Evolutionary conservation across 495 filamentous ascomycete genomes (phyloP), one percentile per base, ranked within the genome.

Genomic region (Penicillium maclennaniae): DNA sequence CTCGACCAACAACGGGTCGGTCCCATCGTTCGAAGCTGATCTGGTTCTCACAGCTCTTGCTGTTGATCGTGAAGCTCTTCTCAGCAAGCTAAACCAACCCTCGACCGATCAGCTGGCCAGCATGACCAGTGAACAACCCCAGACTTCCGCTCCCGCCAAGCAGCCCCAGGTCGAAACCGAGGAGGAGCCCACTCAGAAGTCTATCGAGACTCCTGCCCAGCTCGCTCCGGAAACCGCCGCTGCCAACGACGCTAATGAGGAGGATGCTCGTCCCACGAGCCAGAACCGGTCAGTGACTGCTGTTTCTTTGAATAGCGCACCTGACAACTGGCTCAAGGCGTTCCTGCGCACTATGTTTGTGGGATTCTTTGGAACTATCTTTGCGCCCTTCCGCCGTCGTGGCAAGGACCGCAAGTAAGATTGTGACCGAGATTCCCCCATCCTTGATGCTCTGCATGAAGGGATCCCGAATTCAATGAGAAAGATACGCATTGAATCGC

Each of bases 251-350:
- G 45, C 56, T 45, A 63, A 67, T 27, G 72, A 65, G 50, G 69
- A 69, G 47, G 69, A 70, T 45, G 58, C 68, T 68, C 69, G 68
- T 53, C 65, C 72, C 14, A 31, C 58, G 58, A 75, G 69, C 61
- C 70, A 73, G 63, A 73, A 69, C 54, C 74, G 68, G 66, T 75
- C 74, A 67, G 70, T 75, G 45, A 66, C 66, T 50, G 71, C 72
- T 63, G 67, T 75, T 63, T 72, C 74, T 62, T 53, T 73, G 56
- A 72, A 71, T 63, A 63, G 62, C 56, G 61, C 68, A 62, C 52
- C 61, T 47, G 70, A 72, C 58, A 71, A 65, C 61, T 77, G 74
- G 74, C 64, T 77, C 65, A 73, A 68, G 60, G 67, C 62, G 48
- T 63, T 77, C 53, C 58, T 74, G 56, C 72, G 72, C 51, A 64